These are phyloP conservation scores for Periconia digitata DNA, from an alignment of 2,329 filamentous ascomycete species.

Conservation along the genomic window DNA sequence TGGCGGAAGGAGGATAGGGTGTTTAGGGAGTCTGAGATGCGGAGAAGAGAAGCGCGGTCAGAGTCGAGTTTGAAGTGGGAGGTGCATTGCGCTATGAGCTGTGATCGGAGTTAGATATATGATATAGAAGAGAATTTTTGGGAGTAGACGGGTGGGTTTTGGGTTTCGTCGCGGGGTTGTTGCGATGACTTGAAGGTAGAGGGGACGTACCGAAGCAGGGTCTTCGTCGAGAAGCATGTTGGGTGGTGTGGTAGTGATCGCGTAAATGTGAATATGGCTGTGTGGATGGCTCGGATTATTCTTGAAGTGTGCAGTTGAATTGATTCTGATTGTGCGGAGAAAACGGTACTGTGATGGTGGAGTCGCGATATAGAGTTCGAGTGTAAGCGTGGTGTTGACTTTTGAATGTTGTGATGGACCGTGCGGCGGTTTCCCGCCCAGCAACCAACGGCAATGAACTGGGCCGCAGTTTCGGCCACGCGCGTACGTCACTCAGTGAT, in stretches of 20 bases:
- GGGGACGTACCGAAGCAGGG: conserved; percentile 72
- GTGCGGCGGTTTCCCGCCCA: conserved; percentile 33
- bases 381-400: conserved; percentile 29
- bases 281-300: background rate
- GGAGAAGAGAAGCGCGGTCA: conserved; percentile 80
- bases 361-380: conserved; percentile 14
- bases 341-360: too few relatives aligned
- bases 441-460: conserved; percentile 16
- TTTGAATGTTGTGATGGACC: conserved; percentile 30
- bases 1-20: conserved; percentile 84
- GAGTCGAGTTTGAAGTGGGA: conserved; percentile 92
- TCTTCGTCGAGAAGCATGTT: conserved; percentile 95
- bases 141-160: background rate
- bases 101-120: conserved; percentile 20
- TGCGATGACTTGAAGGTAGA: background rate
- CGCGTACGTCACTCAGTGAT: conserved; percentile 41
- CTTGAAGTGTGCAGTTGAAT: background rate
- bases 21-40: conserved; percentile 80
- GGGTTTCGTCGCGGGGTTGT: conserved; percentile 12
- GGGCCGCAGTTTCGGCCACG: conserved; percentile 27
- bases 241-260: conserved; percentile 12
- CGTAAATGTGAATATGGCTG: background rate
- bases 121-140: conserved; percentile 3
- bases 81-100: conserved; percentile 91
- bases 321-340: too few relatives aligned